Conservation (phyloP, 176 grass and related monocot species). For the Alloteropsis semialata region DNA sequence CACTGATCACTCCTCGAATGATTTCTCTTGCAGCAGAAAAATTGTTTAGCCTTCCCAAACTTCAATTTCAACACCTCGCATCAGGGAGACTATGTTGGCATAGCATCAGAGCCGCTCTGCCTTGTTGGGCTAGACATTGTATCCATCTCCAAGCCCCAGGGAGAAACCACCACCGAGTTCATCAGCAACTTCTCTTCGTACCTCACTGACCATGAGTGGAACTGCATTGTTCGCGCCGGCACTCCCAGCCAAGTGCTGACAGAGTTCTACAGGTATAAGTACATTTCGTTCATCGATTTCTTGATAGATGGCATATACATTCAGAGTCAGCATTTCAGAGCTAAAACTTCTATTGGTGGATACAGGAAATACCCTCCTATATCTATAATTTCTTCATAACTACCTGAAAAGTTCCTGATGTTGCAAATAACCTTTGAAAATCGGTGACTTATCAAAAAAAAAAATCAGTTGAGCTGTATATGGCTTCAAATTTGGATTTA, state of each 20-base stretch:
- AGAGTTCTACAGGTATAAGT: constrained; percentile 72
- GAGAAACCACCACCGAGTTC: constrained; percentile 45
- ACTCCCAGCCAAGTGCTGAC: constrained; percentile 31
- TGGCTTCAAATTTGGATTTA: neutral
- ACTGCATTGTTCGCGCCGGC: constrained; percentile 31
- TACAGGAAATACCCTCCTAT: neutral
- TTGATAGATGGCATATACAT: neutral
- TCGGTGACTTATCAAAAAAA: no score
- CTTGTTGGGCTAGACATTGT: constrained; percentile 86
- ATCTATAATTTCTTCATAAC: neutral
- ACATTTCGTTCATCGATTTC: neutral
- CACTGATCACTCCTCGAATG: neutral
- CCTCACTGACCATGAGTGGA: constrained; percentile 65
- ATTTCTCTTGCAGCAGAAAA: constrained; percentile 31
- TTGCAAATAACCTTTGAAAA: neutral
- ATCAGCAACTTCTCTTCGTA: constrained; percentile 54
- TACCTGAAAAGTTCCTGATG: neutral
- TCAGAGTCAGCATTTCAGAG: neutral
- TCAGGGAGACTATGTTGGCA: constrained; percentile 80
- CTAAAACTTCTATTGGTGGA: neutral
- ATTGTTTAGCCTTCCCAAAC: constrained; percentile 25
- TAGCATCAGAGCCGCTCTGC: constrained; percentile 66
- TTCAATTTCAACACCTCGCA: constrained; percentile 83
- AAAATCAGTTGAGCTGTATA: neutral
- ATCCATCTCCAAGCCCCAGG: constrained; percentile 43